A percentile compares a stretch with the other conserved stretches of the same genome.
Conservation (phyloP, 108 stramenopile genomes). For the Mediolabrus comicus region DNA sequence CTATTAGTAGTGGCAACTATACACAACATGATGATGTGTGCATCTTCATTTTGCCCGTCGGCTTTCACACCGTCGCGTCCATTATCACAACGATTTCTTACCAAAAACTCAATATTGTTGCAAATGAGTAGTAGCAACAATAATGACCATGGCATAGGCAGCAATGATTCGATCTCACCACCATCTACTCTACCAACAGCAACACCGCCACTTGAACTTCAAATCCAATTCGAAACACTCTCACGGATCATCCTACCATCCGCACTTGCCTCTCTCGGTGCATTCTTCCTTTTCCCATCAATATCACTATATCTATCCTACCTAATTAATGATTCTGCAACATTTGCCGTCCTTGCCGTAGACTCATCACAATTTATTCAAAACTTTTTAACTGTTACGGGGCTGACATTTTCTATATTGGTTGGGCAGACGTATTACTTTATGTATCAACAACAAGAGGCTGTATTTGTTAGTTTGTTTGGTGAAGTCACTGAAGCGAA, state of each 20-base stretch:
- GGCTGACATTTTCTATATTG: constrained; percentile 75
- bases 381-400: constrained; percentile 77
- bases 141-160: background rate
- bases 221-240: constrained; percentile 50
- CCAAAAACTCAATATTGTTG: background rate
- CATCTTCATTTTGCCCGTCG: background rate
- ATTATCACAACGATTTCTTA: background rate
- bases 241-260: constrained; percentile 71
- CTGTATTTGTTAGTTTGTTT: constrained; percentile 77
- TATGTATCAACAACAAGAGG: constrained; percentile 87
- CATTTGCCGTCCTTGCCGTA: constrained; percentile 75
- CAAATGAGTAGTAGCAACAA: background rate
- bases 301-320: constrained; percentile 53
- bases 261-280: constrained; percentile 45
- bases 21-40: background rate
- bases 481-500: constrained; percentile 91
- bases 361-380: constrained; percentile 88
- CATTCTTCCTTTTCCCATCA: constrained; percentile 58
- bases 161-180: background rate
- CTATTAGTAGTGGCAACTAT: background rate
- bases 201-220: background rate
- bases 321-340: constrained; percentile 73
- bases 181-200: background rate
- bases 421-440: constrained; percentile 90
- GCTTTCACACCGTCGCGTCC: background rate